These are phyloP conservation scores for Vaccinium darrowii DNA, from an alignment of 148 eudicot species.

Conservation along the genomic window DNA sequence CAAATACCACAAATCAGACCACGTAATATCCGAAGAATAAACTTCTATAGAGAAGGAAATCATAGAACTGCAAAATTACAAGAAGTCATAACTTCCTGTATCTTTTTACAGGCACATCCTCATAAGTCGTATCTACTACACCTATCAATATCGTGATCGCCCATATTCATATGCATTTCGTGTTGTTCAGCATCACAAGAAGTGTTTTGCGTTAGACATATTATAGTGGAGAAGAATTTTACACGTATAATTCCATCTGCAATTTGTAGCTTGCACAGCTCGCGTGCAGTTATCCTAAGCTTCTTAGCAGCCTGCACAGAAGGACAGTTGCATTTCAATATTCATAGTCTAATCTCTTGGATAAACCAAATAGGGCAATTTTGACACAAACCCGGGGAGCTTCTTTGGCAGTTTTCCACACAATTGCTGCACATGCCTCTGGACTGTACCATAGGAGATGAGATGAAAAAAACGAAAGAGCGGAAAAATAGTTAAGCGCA, in stretches of 20 bases:
- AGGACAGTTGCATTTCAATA: background rate
- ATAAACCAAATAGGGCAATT: constrained; percentile 7
- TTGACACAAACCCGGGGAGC: constrained; percentile 66
- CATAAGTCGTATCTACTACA: background rate
- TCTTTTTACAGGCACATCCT: background rate
- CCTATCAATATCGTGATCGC: background rate
- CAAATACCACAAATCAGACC: constrained; percentile 1
- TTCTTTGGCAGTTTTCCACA: constrained; percentile 83
- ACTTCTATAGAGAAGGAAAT: background rate
- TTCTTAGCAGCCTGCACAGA: constrained; percentile 75
- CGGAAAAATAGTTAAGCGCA: background rate
- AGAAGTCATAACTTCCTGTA: background rate
- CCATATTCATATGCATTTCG: background rate
- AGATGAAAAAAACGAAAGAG: background rate
- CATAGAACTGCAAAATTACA: background rate
- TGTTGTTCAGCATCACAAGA: background rate
- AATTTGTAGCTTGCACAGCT: constrained; percentile 57
- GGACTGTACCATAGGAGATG: constrained; percentile 52
- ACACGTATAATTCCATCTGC: constrained; percentile 82
- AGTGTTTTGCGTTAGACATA: background rate
- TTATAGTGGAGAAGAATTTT: constrained; percentile 19
- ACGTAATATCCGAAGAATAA: background rate
- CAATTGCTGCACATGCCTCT: constrained; percentile 94
- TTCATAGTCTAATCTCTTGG: background rate
- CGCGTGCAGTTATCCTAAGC: constrained; percentile 70